Evolutionary conservation across 257 asterid genomes (phyloP).

Genomic region (Voacanga thouarsii): DNA sequence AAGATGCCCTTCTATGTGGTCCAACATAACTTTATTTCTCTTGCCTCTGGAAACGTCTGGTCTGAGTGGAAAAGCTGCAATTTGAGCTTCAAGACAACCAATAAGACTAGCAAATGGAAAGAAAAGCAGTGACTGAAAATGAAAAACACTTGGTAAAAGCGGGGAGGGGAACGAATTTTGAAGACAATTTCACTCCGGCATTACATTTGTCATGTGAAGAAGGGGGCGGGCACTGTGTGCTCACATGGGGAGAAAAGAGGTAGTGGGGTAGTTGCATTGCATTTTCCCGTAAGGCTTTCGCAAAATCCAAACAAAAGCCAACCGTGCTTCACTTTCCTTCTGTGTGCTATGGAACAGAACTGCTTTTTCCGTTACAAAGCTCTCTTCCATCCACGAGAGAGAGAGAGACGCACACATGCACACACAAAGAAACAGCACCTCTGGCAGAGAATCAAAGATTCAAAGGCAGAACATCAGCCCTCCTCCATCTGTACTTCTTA

Average conservation of each 20-base stretch:
- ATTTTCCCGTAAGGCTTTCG: background rate
- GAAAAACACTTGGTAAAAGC: background rate
- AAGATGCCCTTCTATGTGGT: constrained; percentile 24
- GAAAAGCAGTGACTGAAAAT: background rate
- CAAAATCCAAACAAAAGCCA: constrained; percentile 6
- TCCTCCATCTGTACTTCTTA: too few species aligned
- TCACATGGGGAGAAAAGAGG: constrained; percentile 9
- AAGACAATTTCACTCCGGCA: background rate
- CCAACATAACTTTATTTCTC: background rate
- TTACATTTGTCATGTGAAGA: constrained; percentile 2
- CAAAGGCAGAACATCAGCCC: too few species aligned
- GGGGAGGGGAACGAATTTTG: background rate
- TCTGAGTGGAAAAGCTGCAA: background rate
- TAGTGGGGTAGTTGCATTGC: background rate
- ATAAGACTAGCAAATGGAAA: background rate
- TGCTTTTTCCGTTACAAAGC: background rate
- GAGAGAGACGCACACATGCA: background rate
- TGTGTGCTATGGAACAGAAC: background rate
- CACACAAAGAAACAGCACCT: background rate
- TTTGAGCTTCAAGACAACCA: constrained; percentile 16
- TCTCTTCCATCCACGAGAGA: background rate
- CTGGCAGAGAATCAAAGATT: too few species aligned
- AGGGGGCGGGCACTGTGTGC: background rate
- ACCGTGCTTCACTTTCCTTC: background rate
- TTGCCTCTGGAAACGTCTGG: constrained; percentile 12